Conservation (phyloP, 495 filamentous ascomycete species). For the Lentithecium fluviatile region DNA sequence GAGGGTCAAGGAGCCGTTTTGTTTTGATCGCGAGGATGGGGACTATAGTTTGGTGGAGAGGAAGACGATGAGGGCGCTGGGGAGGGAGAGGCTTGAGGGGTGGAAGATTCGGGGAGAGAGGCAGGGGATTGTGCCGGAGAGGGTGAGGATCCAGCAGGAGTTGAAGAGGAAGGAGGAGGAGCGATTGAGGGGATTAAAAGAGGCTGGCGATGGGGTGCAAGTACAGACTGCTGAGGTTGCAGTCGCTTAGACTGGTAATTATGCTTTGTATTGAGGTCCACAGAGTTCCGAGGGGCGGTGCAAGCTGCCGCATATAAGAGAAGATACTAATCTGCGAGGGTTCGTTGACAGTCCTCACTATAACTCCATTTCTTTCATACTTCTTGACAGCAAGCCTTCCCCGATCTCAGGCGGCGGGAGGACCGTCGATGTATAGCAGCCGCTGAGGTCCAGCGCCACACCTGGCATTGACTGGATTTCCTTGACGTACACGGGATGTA, state of each 20-base stretch:
- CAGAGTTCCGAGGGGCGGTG: too few relatives aligned
- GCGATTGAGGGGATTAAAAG: constrained; percentile 36
- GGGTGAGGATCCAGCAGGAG: constrained; percentile 50
- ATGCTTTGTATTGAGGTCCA: too few relatives aligned
- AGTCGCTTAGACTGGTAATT: constrained; percentile 1
- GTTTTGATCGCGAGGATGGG: constrained; percentile 60
- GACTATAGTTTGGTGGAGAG: constrained; percentile 67
- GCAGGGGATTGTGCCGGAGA: constrained; percentile 50
- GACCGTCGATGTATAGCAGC: too few relatives aligned
- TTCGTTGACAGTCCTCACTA: too few relatives aligned
- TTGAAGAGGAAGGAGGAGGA: constrained; percentile 49
- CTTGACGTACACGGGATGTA: too few relatives aligned
- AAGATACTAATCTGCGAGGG: too few relatives aligned
- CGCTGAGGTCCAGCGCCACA: too few relatives aligned
- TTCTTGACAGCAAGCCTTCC: too few relatives aligned
- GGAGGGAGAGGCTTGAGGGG: constrained; percentile 55
- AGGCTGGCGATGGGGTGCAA: background rate
- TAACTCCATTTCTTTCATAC: too few relatives aligned
- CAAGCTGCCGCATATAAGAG: too few relatives aligned
- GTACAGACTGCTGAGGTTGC: background rate
- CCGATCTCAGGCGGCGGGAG: too few relatives aligned
- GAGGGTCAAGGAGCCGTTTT: constrained; percentile 57
- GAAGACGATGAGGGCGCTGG: constrained; percentile 62
- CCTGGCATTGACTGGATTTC: too few relatives aligned
- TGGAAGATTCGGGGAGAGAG: constrained; percentile 62